Evolutionary conservation across 768 basidiomycete species (phyloP).

Genomic region (Fomitopsis pulvina): DNA sequence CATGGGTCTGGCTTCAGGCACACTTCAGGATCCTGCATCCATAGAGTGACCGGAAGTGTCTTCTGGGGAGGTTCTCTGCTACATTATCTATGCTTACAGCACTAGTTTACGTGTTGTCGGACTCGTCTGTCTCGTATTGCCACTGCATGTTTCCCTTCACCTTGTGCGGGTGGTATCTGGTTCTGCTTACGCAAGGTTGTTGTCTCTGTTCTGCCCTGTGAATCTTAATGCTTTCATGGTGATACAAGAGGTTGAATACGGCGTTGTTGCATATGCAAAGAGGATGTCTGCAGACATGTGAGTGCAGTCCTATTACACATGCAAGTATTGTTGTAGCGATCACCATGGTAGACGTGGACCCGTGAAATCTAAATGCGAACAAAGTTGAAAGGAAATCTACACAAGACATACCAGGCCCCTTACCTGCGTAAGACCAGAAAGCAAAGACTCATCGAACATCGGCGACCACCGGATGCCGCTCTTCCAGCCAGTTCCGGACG

Average conservation of each 20-base stretch:
- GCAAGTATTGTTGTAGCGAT: too few species aligned
- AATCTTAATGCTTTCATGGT: too few species aligned
- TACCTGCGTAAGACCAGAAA: too few species aligned
- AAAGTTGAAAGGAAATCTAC: too few species aligned
- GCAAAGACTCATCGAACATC: background rate
- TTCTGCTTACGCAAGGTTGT: conserved; percentile 3
- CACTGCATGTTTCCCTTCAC: background rate
- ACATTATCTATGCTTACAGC: conserved; percentile 24
- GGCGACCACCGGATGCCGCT: conserved; percentile 13
- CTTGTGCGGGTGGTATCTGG: background rate
- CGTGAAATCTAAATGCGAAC: too few species aligned
- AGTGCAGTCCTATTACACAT: too few species aligned
- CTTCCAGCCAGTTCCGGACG: conserved; percentile 78
- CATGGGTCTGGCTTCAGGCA: background rate
- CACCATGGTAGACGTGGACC: too few species aligned
- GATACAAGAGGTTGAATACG: too few species aligned
- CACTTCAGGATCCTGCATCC: background rate
- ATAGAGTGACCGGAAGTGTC: conserved; percentile 9
- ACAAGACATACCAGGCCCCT: too few species aligned
- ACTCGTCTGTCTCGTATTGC: conserved; percentile 14
- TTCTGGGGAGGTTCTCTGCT: conserved; percentile 17
- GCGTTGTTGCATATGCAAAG: too few species aligned
- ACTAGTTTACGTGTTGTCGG: conserved; percentile 21
- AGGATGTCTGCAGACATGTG: too few species aligned
- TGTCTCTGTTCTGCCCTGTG: background rate